Evolutionary conservation across 2,329 filamentous ascomycete genomes (phyloP), one percentile per base, ranked within the genome.

Genomic region (Penicillium hordei): DNA sequence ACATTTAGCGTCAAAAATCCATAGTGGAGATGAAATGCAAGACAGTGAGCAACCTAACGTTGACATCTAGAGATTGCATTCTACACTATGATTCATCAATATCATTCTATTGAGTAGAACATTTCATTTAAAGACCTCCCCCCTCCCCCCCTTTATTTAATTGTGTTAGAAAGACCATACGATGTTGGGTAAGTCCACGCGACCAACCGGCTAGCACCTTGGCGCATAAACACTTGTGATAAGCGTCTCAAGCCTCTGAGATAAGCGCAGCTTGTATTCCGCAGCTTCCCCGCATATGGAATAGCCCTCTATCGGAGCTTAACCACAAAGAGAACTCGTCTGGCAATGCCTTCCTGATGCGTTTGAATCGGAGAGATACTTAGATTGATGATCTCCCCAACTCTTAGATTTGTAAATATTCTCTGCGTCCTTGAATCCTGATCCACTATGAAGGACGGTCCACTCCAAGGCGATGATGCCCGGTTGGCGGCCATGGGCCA

Each of bases 401-500:
- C 1, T 45, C 15, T 55, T 5, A 1, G 13, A n/a, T 42, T 19
- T 15, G 23, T 9, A 31, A 17, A 48, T 17, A 50, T 45, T 48
- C 33, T 21, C 15, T 39, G 29, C 42, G 12, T 39, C 29, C 9
- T 42, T 8, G 15, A 51, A 31, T 44, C 29, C 8, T 21, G 8
- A 33, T 34, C 4, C 15, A 44, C 27, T 40, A 64, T 65, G 61
- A 65, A 66, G 56, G 55, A 58, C 49, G 56, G 17, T 15, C 51
- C 52, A 9, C 46, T 65, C 23, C 59, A 66, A 44, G 62, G 57
- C 52, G 64, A 67, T 52, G 64, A 67, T 52, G 64, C 65, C 13
- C 58, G 61, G 55, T 40, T 67, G 43, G 65, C 60, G 12, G 60
- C 65, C 7, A 57, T 86, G 62, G 84, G 85, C 53, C 79, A 85